Evolutionary conservation across 441 rosid species (phyloP), one percentile per base, ranked within the genome.

Genomic region (Viola pubescens): DNA sequence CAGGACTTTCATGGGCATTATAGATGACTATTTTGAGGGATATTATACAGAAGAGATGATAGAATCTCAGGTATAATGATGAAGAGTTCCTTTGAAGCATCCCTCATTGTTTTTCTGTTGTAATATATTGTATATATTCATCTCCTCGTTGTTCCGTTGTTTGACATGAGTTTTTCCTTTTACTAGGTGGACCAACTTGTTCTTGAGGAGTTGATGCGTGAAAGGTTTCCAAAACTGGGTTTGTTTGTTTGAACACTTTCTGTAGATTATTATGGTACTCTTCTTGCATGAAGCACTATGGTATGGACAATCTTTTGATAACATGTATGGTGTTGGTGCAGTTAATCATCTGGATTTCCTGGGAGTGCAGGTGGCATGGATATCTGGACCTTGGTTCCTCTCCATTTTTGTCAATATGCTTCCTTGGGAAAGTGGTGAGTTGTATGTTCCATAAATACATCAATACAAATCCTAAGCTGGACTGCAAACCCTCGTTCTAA

Each of bases 391-490:
- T 55, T 94, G 99, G 99, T 94, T 94, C 76, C 92, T 94, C 54
- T 87, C 98, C 79, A 91, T 91, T 77, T 94, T 94, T 63, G 81
- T 94, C 88, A 91, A 94, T 71, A 91, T 91, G 88, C 94, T 94
- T 78, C 98, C 99, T 54, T 94, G 99, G 99, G 99, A 94, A 94
- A 94, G 98, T 80, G 98, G 99, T 88, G 77, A 88, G 94, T 75
- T 82, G 34, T 77, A 75, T 83, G 65, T 61, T 62, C 71, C 56
- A 47, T 76, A 48, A 55, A 26, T 51, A 45, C 59, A 9, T 39
- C 45, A 37, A 37, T 59, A 5, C 45, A 65, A 7, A 46, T 54
- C 55, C 39, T 14, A 8, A 38, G 48, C 10, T 10, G 11, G 42
- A 7, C 14, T 60, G 50, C 56, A 6, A 45, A 48, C 3, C 53